Evolutionary conservation across 192 early-diverging fungal genomes (phyloP), one percentile per base, ranked within the genome.

Genomic region (Umbelopsis isabellina): DNA sequence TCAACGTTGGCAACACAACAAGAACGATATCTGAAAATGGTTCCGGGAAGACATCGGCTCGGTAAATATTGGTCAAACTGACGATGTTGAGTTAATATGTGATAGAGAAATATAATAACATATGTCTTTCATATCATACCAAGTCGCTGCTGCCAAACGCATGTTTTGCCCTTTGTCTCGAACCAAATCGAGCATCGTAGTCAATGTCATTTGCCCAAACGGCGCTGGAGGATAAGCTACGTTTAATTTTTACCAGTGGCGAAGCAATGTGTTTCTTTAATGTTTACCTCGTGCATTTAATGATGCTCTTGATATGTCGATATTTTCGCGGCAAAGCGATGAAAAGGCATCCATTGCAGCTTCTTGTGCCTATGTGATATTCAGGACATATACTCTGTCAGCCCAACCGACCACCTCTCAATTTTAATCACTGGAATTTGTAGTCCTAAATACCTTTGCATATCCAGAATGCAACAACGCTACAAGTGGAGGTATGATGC

Each of bases 311-410:
- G 55, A 61, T 18, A 61, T 61, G 16, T 83, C 83, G 12, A 79
- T 50, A 70, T 91, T 91, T 21, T 85, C 86, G 30, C 88, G 81
- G 68, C 86, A 85, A 30, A 94, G 67, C 8, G 83, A 84, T 2
- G 89, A 83, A n/a, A 94, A 71, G 0, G 91, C 91, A 65, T 93
- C 92, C 52, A 94, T 79, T 6, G 89, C 89, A 6, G 91, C 88
- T 77, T 94, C 91, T 70, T 94, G 92, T 11, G 91, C 82, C 65
- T 77, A 55, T 30, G 46, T 18, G 46, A 41, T 21, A n/a, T 8
- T 35, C 37, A 18, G 0, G 33, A 35, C 7, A 41, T 37, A 6
- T 10, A 41, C 37, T 41, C 6, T 10, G 37, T 41, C 6, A 41
- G 37, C 0, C 10, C 6, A 0, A 10, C 37, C 10, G 6, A 41